phyloP scores from a whole-genome alignment of 257 asterid genomes.

The Craterostigma plantagineum region DNA sequence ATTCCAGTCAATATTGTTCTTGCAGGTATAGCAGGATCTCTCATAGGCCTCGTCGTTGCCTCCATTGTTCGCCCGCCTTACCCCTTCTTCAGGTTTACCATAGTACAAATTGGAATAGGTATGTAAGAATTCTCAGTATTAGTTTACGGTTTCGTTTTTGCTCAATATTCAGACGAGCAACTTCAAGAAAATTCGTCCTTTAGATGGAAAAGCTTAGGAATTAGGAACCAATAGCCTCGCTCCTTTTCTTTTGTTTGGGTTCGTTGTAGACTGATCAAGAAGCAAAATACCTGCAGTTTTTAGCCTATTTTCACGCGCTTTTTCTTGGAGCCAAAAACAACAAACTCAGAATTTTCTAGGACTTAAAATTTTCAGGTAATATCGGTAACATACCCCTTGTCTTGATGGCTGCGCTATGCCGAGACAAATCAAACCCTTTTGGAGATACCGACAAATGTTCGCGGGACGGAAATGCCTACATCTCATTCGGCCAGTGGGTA shows the following conservation, averaged over 20 bases:
- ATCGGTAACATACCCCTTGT: constrained; percentile 98
- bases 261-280: too few species aligned
- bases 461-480: constrained; percentile 95
- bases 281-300: too few species aligned
- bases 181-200: too few species aligned
- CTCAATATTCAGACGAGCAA: too few species aligned
- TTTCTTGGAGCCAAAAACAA: too few species aligned
- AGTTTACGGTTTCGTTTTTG: too few species aligned
- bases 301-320: too few species aligned
- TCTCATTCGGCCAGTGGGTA: constrained; percentile 99
- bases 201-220: too few species aligned
- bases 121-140: background rate
- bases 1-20: constrained; percentile 82
- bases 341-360: too few species aligned
- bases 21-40: constrained; percentile 68
- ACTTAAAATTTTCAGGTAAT: constrained; percentile 45
- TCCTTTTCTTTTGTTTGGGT: too few species aligned
- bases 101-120: constrained; percentile 91
- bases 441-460: constrained; percentile 64
- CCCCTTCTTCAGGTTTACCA: constrained; percentile 79
- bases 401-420: constrained; percentile 81
- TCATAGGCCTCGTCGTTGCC: constrained; percentile 73
- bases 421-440: constrained; percentile 80
- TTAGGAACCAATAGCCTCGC: too few species aligned
- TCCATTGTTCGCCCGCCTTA: constrained; percentile 57